Percentiles rank a stretch among this genome's conserved stretches.
Conservation (phyloP, 495 filamentous ascomycete genomes). For the Aspergillus asperescens region DNA sequence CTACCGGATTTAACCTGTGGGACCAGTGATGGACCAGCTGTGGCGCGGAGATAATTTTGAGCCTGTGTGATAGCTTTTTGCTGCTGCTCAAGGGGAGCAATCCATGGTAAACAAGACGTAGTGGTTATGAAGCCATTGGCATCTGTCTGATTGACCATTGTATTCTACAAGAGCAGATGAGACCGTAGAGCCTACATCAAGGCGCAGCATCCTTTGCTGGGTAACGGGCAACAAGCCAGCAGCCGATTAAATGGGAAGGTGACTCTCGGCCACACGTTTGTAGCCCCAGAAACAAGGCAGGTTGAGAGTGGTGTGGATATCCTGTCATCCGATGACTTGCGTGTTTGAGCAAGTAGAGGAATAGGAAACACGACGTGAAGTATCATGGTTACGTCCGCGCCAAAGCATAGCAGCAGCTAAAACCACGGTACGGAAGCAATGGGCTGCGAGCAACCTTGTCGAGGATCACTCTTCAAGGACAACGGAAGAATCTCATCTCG, state of each 20-base stretch:
- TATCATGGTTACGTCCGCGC: neutral
- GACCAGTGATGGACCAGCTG: neutral
- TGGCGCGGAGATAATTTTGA: too few relatives aligned
- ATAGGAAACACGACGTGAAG: neutral
- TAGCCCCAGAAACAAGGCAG: neutral
- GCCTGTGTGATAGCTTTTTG: too few relatives aligned
- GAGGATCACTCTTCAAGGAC: neutral
- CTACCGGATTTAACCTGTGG: slow-evolving; percentile 3
- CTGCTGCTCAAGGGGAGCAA: too few relatives aligned
- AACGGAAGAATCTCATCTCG: neutral
- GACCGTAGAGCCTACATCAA: too few relatives aligned
- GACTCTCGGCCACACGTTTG: neutral
- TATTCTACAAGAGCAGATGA: too few relatives aligned
- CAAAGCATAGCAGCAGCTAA: slow-evolving; percentile 1
- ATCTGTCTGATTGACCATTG: too few relatives aligned
- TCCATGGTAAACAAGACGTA: too few relatives aligned
- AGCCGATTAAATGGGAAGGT: neutral
- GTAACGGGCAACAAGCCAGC: neutral
- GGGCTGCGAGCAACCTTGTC: neutral
- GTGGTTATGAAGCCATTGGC: too few relatives aligned
- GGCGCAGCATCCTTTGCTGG: neutral
- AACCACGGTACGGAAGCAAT: neutral
- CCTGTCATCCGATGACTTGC: neutral
- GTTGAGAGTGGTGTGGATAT: neutral
- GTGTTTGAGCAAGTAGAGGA: neutral